Conservation (phyloP, 2,329 filamentous ascomycete genomes). For the Scedosporium minutisporum region DNA sequence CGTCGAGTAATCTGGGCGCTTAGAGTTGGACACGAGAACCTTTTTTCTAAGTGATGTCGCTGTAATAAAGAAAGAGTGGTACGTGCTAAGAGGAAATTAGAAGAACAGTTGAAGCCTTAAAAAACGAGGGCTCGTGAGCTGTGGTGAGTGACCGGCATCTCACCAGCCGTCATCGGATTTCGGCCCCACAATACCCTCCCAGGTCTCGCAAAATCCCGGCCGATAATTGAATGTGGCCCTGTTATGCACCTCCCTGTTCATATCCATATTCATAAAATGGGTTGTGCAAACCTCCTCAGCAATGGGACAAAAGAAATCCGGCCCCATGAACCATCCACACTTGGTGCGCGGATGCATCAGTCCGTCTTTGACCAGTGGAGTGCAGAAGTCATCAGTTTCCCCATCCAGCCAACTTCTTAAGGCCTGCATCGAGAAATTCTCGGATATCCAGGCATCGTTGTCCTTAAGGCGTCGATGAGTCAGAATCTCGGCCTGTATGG, state of each 20-base stretch:
- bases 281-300: background rate
- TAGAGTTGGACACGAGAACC: no score
- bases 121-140: no score
- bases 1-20: no score
- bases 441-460: constrained; percentile 10
- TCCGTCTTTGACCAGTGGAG: background rate
- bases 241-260: background rate
- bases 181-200: background rate
- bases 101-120: no score
- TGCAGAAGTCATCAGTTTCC: background rate
- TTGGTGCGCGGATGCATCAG: background rate
- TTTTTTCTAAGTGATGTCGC: no score
- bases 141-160: no score
- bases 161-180: no score
- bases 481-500: constrained; percentile 25
- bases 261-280: constrained; percentile 9
- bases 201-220: background rate
- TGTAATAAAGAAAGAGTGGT: no score
- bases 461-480: constrained; percentile 23
- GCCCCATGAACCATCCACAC: background rate
- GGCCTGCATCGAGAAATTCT: background rate
- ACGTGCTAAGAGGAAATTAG: no score
- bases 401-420: background rate
- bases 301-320: background rate
- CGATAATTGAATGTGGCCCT: background rate